phyloP scores from a whole-genome alignment of 805 yeast species.

The Yarrowia sp. region DNA sequence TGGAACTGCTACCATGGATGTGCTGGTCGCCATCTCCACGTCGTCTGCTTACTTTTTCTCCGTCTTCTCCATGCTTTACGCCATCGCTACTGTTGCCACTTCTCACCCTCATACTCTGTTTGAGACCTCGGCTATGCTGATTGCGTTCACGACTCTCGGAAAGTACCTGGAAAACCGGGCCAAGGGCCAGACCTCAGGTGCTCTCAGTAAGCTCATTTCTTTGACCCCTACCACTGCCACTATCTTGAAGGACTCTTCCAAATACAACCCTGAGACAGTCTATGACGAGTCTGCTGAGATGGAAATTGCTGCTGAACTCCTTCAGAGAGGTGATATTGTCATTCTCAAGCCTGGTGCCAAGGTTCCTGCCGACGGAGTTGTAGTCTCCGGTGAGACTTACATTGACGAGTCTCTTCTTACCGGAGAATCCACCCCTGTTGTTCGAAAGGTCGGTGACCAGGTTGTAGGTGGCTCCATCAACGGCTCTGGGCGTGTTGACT shows the following conservation, averaged over 20 bases:
- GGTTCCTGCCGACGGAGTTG: slow-evolving; percentile 87
- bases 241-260: slow-evolving; percentile 40
- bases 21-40: slow-evolving; percentile 79
- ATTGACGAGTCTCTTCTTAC: slow-evolving; percentile 87
- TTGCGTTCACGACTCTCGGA: slow-evolving; percentile 81
- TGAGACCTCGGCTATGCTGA: slow-evolving; percentile 83
- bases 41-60: slow-evolving; percentile 75
- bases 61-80: slow-evolving; percentile 52
- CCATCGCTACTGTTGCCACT: slow-evolving; percentile 30
- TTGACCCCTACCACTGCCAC: slow-evolving; percentile 75
- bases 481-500: slow-evolving; percentile 66
- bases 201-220: slow-evolving; percentile 74
- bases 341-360: slow-evolving; percentile 80
- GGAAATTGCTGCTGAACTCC: slow-evolving; percentile 63
- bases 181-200: slow-evolving; percentile 88
- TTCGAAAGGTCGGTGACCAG: slow-evolving; percentile 54
- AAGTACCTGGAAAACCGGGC: slow-evolving; percentile 90
- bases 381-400: slow-evolving; percentile 74
- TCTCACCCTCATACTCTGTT: slow-evolving; percentile 64
- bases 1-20: slow-evolving; percentile 86
- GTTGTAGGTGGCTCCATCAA: slow-evolving; percentile 92
- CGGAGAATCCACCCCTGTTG: slow-evolving; percentile 82
- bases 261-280: slow-evolving; percentile 24
- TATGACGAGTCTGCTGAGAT: slow-evolving; percentile 9
- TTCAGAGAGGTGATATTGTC: slow-evolving; percentile 75